Conservation (phyloP, 2,329 filamentous ascomycete genomes). For the Arthroderma sp. region DNA sequence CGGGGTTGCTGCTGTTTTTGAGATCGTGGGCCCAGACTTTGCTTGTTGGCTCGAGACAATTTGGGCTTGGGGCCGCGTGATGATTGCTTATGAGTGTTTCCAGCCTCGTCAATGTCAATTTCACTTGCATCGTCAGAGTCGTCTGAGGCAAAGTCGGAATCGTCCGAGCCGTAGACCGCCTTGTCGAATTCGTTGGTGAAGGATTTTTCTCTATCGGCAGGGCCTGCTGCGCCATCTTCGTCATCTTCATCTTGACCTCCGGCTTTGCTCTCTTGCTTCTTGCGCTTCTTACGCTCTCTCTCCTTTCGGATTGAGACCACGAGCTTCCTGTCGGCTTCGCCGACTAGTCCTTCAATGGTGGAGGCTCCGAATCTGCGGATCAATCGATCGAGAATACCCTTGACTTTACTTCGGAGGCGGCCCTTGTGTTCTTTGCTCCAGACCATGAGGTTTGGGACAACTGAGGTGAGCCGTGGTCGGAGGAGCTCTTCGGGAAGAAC, state of each 20-base stretch:
- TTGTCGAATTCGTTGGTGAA: conserved; percentile 93
- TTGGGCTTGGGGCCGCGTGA: conserved; percentile 3
- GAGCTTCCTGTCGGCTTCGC: conserved; percentile 76
- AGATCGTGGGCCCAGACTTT: neutral
- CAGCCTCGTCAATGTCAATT: conserved; percentile 27
- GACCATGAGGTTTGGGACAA: conserved; percentile 82
- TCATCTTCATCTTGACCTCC: conserved; percentile 40
- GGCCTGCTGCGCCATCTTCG: conserved; percentile 10
- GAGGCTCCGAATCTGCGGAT: conserved; percentile 81
- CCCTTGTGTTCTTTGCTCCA: conserved; percentile 99
- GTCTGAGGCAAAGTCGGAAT: conserved; percentile 47
- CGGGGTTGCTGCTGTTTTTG: neutral
- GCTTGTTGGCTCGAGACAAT: conserved; percentile 3
- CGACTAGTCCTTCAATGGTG: conserved; percentile 63
- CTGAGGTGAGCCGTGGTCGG: conserved; percentile 57
- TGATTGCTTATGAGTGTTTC: conserved; percentile 16
- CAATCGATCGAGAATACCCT: conserved; percentile 93
- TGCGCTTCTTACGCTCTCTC: conserved; percentile 78
- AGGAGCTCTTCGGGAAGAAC: conserved; percentile 68
- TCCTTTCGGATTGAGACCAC: conserved; percentile 92
- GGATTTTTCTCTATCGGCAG: too few species aligned
- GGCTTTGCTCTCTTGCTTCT: conserved; percentile 56
- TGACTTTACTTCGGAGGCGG: conserved; percentile 92
- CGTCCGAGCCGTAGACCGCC: conserved; percentile 73
- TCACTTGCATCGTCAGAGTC: conserved; percentile 46